Evolutionary conservation across 176 grass and related monocot species (phyloP), one percentile per base, ranked within the genome.

Genomic region (Avena sativa): DNA sequence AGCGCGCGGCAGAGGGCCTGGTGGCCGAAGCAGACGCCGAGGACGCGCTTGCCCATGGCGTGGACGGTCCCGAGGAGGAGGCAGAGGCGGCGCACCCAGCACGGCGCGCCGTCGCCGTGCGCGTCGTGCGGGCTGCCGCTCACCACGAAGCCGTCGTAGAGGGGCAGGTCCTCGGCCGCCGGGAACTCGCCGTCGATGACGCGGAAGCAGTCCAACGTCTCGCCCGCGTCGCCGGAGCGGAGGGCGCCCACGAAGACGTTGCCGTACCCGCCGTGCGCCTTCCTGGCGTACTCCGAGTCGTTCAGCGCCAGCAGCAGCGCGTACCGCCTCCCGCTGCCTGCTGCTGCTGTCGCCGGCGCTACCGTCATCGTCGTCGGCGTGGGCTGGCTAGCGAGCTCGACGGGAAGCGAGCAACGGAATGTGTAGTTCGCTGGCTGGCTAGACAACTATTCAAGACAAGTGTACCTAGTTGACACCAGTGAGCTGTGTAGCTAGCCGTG

Each of bases 1-100:
- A 95, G 38, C 0, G 93, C 90, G 12, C 86, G 71, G 88, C 93
- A 86, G 65, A 95, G 52, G 38, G 89, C 74, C 59, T 92, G 92
- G 85, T 94, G 92, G 23, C 92, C 92, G 60, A 94, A 94, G 84
- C 87, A 94, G 52, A 94, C 63, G 79, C 92, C 90, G 20, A 94
- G 92, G 13, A 94, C 63, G 7, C 85, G 90, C 87, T 92, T 94
- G 51, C 30, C 20, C 87, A 89, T 87, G 84, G 90, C 84, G 50
- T 87, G 80, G 9, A 88, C 58, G 21, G 86, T 83, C 82, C 25
- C 84, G 56, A 94, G 2, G 5, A 94, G 88, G 85, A 26, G 40
- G 87, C 89, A 80, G 48, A 94, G 90, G 43, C 88, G 85, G 11
- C 55, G 85, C 78, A 94, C 44, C 92, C 92, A 94, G 2, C 72